A percentile compares a stretch with the other conserved stretches of the same genome.
These are phyloP conservation scores for Neopestalotiopsis rosae DNA, from an alignment of 2,329 filamentous ascomycete species.

Conservation along the genomic window DNA sequence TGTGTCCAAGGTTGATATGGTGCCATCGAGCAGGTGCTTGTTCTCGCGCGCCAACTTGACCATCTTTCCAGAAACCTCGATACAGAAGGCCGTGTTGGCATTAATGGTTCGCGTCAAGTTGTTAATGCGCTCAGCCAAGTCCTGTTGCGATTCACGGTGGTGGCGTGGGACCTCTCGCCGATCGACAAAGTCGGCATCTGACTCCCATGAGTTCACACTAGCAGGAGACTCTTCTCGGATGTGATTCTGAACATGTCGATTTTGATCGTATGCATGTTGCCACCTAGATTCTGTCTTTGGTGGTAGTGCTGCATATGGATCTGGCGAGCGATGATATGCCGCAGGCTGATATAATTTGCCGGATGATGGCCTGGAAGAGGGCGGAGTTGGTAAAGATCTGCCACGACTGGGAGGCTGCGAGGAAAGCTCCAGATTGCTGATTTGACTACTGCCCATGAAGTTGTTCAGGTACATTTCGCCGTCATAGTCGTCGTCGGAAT, in stretches of 20 bases:
- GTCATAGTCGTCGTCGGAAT: slow-evolving; percentile 1
- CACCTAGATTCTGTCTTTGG: neutral
- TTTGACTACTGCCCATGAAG: slow-evolving; percentile 18
- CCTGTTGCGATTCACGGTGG: slow-evolving; percentile 20
- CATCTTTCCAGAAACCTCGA: slow-evolving; percentile 23
- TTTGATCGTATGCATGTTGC: neutral
- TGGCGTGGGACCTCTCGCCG: slow-evolving; percentile 12
- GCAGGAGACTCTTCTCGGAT: neutral
- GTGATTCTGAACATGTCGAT: neutral
- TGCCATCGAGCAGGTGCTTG: slow-evolving; percentile 20
- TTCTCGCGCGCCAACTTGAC: slow-evolving; percentile 24
- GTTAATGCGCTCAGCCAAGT: slow-evolving; percentile 23
- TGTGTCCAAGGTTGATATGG: slow-evolving; percentile 19
- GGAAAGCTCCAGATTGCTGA: slow-evolving; percentile 20
- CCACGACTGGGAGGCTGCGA: neutral
- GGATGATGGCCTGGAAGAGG: slow-evolving; percentile 2
- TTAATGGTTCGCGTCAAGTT: slow-evolving; percentile 20
- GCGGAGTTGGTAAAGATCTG: neutral
- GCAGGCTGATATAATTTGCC: neutral
- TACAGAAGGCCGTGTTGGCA: slow-evolving; percentile 19
- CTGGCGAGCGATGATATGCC: neutral
- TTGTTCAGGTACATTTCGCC: slow-evolving; percentile 9
- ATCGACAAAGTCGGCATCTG: slow-evolving; percentile 20
- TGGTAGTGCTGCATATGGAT: neutral
- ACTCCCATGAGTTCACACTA: slow-evolving; percentile 13